These are phyloP conservation scores for Parietaria judaica DNA, from an alignment of 306 rosid species.

Conservation along the genomic window DNA sequence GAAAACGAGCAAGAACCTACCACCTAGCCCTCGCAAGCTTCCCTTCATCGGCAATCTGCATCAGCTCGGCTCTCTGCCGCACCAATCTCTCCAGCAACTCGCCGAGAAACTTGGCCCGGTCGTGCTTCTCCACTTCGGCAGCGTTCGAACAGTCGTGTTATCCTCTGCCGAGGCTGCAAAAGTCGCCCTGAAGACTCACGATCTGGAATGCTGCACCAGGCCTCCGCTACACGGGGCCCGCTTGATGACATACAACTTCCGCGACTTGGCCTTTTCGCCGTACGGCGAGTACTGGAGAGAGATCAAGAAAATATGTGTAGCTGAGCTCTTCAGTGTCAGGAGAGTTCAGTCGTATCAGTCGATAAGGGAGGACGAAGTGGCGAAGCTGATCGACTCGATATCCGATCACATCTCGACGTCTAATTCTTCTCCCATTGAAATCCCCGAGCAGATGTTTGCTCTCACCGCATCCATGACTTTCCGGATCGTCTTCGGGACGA, in stretches of 20 bases:
- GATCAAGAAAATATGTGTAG: constrained; percentile 26
- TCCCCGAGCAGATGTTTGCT: constrained; percentile 23
- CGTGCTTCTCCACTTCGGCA: constrained; percentile 36
- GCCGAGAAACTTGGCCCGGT: constrained; percentile 40
- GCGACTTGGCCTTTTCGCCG: constrained; percentile 36
- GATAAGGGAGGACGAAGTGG: constrained; percentile 20
- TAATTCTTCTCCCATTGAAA: constrained; percentile 11
- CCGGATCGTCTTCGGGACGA: constrained; percentile 40
- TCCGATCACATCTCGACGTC: background rate
- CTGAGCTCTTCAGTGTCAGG: constrained; percentile 30
- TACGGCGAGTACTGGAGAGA: constrained; percentile 41
- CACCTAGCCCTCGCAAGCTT: constrained; percentile 2
- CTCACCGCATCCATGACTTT: constrained; percentile 26
- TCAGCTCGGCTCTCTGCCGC: constrained; percentile 25
- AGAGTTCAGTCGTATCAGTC: constrained; percentile 20
- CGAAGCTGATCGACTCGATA: constrained; percentile 11
- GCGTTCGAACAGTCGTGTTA: constrained; percentile 3
- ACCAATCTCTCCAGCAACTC: constrained; percentile 23
- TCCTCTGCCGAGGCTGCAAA: constrained; percentile 19
- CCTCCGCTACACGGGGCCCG: constrained; percentile 16
- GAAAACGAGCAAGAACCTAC: background rate
- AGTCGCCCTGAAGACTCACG: constrained; percentile 18
- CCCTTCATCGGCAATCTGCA: constrained; percentile 21
- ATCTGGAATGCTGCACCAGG: constrained; percentile 31
- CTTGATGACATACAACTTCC: constrained; percentile 32